Conservation (phyloP, 163 green algal genomes). For the Prototheca stagnorum region DNA sequence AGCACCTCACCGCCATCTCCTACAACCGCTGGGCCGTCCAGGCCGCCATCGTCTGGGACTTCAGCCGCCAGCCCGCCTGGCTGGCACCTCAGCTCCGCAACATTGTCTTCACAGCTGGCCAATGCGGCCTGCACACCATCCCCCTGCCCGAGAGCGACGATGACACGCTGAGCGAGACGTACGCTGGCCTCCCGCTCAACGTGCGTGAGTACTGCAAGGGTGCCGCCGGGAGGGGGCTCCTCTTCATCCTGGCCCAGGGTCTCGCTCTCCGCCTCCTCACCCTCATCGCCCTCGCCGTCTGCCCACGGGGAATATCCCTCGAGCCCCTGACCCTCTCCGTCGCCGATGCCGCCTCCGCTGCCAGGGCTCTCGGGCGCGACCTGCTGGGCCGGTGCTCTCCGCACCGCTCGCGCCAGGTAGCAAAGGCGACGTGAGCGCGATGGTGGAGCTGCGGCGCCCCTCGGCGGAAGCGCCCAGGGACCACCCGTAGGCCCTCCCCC, state of each 20-base stretch:
- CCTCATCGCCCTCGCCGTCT: constrained; percentile 11
- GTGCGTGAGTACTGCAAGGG: constrained; percentile 12
- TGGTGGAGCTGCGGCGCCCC: too few relatives aligned
- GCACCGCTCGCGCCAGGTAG: too few relatives aligned
- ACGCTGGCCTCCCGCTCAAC: constrained; percentile 4
- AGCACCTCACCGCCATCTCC: constrained; percentile 15
- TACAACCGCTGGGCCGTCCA: constrained; percentile 27
- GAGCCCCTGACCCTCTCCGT: constrained; percentile 4
- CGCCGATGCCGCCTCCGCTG: too few relatives aligned
- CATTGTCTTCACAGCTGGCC: constrained; percentile 9
- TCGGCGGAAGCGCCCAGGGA: too few relatives aligned
- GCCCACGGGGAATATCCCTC: constrained; percentile 5
- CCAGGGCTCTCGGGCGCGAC: too few relatives aligned
- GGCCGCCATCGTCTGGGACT: constrained; percentile 15
- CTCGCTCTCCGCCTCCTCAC: constrained; percentile 14
- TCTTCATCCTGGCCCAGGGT: constrained; percentile 13
- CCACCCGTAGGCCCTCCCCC: too few relatives aligned
- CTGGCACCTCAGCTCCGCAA: constrained; percentile 3
- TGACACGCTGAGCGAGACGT: background rate
- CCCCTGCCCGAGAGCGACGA: background rate
- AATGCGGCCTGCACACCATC: constrained; percentile 12
- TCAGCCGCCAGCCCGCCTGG: constrained; percentile 6
- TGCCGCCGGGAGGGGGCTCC: constrained; percentile 1
- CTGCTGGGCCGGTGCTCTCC: too few relatives aligned
- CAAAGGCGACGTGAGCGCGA: too few relatives aligned